Base-by-base conservation (phyloP, 2,329 filamentous ascomycete genomes). In the Talaromyces sp. region DNA sequence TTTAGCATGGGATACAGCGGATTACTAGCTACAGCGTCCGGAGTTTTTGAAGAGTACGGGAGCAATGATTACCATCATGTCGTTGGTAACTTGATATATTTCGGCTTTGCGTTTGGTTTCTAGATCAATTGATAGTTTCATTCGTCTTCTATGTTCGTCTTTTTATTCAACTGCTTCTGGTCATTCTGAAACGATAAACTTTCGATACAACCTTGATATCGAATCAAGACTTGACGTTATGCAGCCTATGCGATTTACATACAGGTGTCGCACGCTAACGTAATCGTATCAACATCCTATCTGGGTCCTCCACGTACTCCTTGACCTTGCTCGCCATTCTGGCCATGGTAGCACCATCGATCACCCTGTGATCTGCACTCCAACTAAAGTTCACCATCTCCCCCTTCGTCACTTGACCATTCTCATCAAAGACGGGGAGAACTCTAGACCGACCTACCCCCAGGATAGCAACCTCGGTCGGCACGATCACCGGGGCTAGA, bases 321-420 rank as follows among this genome's bases (percentile, higher is more conserved):
- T 87, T 86, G 23, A 98, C 90, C 66, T 89, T 84, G 70, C 93
- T 92, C 12, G 92, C 92, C 74, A 93, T 93, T 68, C 93, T 84
- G 21, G 95, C 95, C 85, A 96, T 92, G 64, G 93, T 96, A 54
- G 93, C 93, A 1, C 95, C 95, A 77, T 99, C 95, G 54, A 98
- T 87, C 60, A 98, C 90, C 21, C 95, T 83, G 77, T 99, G 95
- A 76, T 98, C 93, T 5, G 93, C 93, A 75, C 91, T 93, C 93
- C 93, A 98, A 77, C 93, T 98, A 69, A 98, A 92, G 72, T 96
- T 92, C 73, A 89, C 88, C 65, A 96, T 84, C 71, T 96, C 88
- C 75, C 87, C 90, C 77, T 86, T 87, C 12, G 93, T 83, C 12
- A 98, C 80, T 73, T 76, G 84, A 75, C 67, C 74, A 1, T 76